These are phyloP conservation scores for Exophiala xenobiotica DNA, from an alignment of 2,329 filamentous ascomycete species.

Conservation along the genomic window DNA sequence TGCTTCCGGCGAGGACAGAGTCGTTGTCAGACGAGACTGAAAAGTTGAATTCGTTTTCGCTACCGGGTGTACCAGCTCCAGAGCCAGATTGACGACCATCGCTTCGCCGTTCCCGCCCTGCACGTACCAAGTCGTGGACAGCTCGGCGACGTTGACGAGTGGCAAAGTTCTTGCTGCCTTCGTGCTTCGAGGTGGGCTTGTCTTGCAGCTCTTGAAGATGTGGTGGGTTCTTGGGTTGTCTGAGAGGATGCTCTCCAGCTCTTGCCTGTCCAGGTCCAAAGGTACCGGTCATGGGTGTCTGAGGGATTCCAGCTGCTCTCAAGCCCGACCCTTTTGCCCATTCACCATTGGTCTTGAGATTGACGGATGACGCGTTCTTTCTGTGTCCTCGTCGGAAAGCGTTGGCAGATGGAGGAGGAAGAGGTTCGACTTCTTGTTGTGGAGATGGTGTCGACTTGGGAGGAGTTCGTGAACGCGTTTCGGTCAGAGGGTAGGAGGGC, in stretches of 20 bases:
- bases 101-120: constrained; percentile 78
- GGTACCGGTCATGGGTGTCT: constrained; percentile 75
- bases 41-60: constrained; percentile 71
- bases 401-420: constrained; percentile 84
- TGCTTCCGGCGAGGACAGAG: constrained; percentile 68
- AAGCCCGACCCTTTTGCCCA: constrained; percentile 64
- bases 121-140: constrained; percentile 85
- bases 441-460: constrained; percentile 66
- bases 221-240: constrained; percentile 90
- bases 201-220: constrained; percentile 84
- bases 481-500: constrained; percentile 46
- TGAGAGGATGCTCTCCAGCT: constrained; percentile 88
- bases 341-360: constrained; percentile 49
- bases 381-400: constrained; percentile 93
- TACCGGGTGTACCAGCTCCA: constrained; percentile 85
- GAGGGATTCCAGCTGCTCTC: constrained; percentile 76
- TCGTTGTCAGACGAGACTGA: constrained; percentile 72
- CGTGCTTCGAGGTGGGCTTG: constrained; percentile 87
- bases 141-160: constrained; percentile 88
- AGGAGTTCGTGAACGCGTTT: constrained; percentile 65
- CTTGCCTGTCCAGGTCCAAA: constrained; percentile 92
- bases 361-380: constrained; percentile 74
- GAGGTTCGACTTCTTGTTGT: constrained; percentile 66
- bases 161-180: constrained; percentile 96
- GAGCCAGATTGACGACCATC: constrained; percentile 59